Conservation (phyloP, 2,329 filamentous ascomycete genomes). For the Colletotrichum sp. region DNA sequence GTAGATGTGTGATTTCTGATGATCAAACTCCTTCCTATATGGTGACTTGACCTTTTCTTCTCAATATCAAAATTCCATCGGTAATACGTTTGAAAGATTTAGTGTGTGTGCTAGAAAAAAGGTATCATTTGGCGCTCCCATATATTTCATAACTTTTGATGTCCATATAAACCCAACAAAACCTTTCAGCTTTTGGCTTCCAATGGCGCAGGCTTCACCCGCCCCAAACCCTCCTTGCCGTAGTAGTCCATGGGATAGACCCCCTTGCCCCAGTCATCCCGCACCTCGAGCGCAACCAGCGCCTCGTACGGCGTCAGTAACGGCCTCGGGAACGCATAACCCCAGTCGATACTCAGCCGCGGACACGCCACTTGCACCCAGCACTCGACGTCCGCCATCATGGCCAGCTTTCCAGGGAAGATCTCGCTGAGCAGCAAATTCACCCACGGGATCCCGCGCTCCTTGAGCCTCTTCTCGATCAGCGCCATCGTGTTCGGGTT, state of each 20-base stretch:
- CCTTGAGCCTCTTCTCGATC: slow-evolving; percentile 78
- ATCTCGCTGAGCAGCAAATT: slow-evolving; percentile 93
- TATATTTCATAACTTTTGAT: background rate
- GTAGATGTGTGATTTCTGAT: background rate
- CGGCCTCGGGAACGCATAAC: slow-evolving; percentile 90
- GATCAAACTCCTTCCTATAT: background rate
- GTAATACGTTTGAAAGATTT: background rate
- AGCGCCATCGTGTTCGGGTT: slow-evolving; percentile 91
- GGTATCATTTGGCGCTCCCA: background rate
- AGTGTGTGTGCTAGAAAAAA: background rate
- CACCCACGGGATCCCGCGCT: slow-evolving; percentile 78
- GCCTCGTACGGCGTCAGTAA: slow-evolving; percentile 95
- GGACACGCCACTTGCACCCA: slow-evolving; percentile 99
- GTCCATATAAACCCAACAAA: background rate
- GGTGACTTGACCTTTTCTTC: background rate
- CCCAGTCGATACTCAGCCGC: slow-evolving; percentile 97
- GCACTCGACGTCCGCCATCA: slow-evolving; percentile 93
- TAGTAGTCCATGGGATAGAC: slow-evolving; percentile 99
- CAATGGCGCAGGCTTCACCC: slow-evolving; percentile 63
- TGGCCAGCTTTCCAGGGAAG: slow-evolving; percentile 90
- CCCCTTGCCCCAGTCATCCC: slow-evolving; percentile 75
- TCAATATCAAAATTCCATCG: background rate
- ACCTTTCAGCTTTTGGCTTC: slow-evolving; percentile 12
- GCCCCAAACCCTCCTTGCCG: slow-evolving; percentile 85
- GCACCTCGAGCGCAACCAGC: slow-evolving; percentile 82